These are phyloP conservation scores for Entonaema liquescens DNA, from an alignment of 495 filamentous ascomycete genomes.

Conservation along the genomic window DNA sequence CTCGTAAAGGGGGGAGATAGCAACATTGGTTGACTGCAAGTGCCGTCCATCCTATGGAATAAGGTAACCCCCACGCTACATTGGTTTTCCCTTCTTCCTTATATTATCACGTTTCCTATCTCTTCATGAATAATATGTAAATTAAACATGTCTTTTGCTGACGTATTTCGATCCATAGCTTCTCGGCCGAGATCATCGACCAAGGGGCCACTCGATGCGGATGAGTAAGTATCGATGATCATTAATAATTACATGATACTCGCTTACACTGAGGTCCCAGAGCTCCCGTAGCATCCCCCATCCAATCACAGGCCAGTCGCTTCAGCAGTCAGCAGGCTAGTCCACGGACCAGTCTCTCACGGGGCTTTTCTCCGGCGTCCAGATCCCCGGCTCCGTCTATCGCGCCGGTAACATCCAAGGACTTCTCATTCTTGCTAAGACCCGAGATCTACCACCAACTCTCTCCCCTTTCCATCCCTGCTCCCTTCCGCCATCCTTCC, in stretches of 20 bases:
- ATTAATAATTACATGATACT: conserved; percentile 17
- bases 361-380: conserved; percentile 31
- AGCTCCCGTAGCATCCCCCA: conserved; percentile 42
- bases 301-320: conserved; percentile 31
- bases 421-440: conserved; percentile 80
- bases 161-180: conserved; percentile 46
- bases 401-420: conserved; percentile 58
- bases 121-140: neutral
- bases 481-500: conserved; percentile 63
- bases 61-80: conserved; percentile 7
- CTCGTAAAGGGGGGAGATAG: conserved; percentile 8
- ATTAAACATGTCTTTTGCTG: conserved; percentile 37
- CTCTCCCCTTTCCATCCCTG: conserved; percentile 69
- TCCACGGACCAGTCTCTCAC: conserved; percentile 27
- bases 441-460: conserved; percentile 85
- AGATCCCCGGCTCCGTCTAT: conserved; percentile 40
- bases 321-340: conserved; percentile 34
- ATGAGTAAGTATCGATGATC: conserved; percentile 55
- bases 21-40: conserved; percentile 9
- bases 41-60: conserved; percentile 19
- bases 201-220: conserved; percentile 64
- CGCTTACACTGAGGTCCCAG: conserved; percentile 27
- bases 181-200: conserved; percentile 61
- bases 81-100: neutral
- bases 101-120: neutral